Conservation (phyloP, 2,329 filamentous ascomycete species). For the Exophiala aquamarina region DNA sequence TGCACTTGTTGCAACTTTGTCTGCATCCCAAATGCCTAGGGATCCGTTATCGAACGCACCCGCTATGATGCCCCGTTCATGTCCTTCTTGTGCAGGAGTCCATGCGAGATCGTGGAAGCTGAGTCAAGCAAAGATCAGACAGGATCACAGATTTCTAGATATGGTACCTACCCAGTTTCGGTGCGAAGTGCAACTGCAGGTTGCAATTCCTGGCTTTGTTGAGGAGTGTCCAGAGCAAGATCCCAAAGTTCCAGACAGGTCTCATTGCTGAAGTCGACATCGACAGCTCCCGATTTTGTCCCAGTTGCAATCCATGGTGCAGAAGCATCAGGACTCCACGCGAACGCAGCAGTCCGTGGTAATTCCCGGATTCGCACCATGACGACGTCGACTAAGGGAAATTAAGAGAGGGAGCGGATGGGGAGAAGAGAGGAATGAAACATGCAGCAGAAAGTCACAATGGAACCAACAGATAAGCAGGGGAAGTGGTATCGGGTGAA, state of each 20-base stretch:
- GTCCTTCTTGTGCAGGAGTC: conserved; percentile 76
- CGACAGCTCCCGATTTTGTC: conserved; percentile 90
- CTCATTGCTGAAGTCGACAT: conserved; percentile 96
- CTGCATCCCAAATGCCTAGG: conserved; percentile 90
- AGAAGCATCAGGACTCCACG: conserved; percentile 83
- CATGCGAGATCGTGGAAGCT: conserved; percentile 98
- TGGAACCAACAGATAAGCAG: neutral
- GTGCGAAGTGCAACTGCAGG: conserved; percentile 80
- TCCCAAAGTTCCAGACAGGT: conserved; percentile 97
- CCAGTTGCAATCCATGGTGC: conserved; percentile 87
- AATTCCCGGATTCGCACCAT: conserved; percentile 99
- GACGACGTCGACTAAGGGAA: conserved; percentile 34
- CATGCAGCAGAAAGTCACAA: conserved; percentile 13
- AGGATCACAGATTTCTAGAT: neutral
- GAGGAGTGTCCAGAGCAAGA: conserved; percentile 73
- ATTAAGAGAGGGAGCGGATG: conserved; percentile 19
- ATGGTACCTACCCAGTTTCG: conserved; percentile 72
- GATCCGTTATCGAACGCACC: conserved; percentile 93
- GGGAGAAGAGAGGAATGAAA: conserved; percentile 15
- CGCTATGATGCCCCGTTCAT: conserved; percentile 85
- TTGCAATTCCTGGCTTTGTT: conserved; percentile 78
- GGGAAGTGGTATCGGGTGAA: neutral
- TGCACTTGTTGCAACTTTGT: conserved; percentile 57
- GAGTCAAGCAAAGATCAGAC: conserved; percentile 16
- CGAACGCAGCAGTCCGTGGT: conserved; percentile 92